These are phyloP conservation scores for Naganishia sp. DNA, from an alignment of 1,284 basidiomycete species.

Conservation along the genomic window DNA sequence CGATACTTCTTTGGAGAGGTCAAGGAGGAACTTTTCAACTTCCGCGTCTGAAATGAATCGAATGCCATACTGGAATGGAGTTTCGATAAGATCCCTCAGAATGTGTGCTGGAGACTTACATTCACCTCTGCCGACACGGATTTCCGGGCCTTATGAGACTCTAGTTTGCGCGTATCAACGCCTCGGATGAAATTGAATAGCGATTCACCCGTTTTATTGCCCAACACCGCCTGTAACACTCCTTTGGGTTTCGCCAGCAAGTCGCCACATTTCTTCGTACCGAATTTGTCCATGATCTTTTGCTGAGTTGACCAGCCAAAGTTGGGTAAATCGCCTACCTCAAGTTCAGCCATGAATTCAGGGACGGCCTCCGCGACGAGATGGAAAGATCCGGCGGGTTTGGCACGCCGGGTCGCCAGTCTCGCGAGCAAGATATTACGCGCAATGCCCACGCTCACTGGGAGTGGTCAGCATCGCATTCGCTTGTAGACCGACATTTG, in stretches of 20 bases:
- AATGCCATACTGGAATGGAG: constrained; percentile 76
- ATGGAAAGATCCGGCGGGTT: constrained; percentile 82
- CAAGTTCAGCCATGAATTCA: constrained; percentile 69
- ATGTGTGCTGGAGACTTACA: constrained; percentile 57
- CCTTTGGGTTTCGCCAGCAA: constrained; percentile 65
- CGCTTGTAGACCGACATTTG: not conserved
- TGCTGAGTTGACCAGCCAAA: constrained; percentile 74
- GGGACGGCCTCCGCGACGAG: constrained; percentile 62
- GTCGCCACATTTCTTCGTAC: constrained; percentile 69
- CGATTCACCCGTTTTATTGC: constrained; percentile 78
- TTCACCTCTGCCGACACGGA: constrained; percentile 90
- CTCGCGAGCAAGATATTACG: constrained; percentile 90
- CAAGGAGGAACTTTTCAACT: constrained; percentile 72
- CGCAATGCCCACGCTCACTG: constrained; percentile 87
- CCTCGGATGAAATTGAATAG: constrained; percentile 82
- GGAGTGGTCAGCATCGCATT: not conserved
- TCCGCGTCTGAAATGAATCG: constrained; percentile 81
- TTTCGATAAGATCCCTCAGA: not conserved
- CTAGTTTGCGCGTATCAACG: constrained; percentile 74
- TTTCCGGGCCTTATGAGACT: constrained; percentile 79
- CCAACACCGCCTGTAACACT: constrained; percentile 70
- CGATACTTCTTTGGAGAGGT: constrained; percentile 75
- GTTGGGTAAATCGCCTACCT: constrained; percentile 82
- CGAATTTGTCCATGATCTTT: constrained; percentile 71
- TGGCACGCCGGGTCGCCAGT: constrained; percentile 85